Conservation (phyloP, 352 stramenopile species). For the Phytopythium kandeliae region DNA sequence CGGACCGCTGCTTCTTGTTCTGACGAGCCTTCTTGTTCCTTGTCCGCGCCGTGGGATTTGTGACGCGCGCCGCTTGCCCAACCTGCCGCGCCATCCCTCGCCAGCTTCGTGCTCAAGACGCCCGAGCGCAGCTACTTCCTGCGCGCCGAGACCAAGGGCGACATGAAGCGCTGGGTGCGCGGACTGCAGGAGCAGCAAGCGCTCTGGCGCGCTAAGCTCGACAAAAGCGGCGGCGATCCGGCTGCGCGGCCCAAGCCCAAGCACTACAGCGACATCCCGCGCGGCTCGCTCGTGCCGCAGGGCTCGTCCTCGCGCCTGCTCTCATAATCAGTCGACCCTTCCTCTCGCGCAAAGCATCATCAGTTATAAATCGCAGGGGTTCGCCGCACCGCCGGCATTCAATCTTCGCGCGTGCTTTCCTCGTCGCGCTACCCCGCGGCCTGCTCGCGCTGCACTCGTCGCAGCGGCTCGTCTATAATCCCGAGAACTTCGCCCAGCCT, state of each 20-base stretch:
- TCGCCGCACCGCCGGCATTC: background rate
- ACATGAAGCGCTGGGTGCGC: slow-evolving; percentile 87
- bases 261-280: slow-evolving; percentile 67
- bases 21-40: slow-evolving; percentile 6
- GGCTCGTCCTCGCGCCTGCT: slow-evolving; percentile 34
- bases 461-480: slow-evolving; percentile 33
- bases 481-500: slow-evolving; percentile 79
- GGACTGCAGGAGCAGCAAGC: slow-evolving; percentile 80
- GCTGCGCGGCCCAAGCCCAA: slow-evolving; percentile 41
- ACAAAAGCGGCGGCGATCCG: slow-evolving; percentile 33
- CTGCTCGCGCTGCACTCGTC: background rate
- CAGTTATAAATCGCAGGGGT: slow-evolving; percentile 5
- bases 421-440: background rate
- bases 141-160: slow-evolving; percentile 71
- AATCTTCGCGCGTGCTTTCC: background rate
- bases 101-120: slow-evolving; percentile 76
- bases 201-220: slow-evolving; percentile 57
- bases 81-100: background rate
- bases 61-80: no score
- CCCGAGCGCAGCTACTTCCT: slow-evolving; percentile 74
- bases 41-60: no score
- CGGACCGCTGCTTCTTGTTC: no score
- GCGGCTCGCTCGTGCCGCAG: slow-evolving; percentile 26
- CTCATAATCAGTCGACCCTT: slow-evolving; percentile 9
- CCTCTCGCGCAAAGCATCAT: slow-evolving; percentile 4